These are phyloP conservation scores for Eimeria sp. DNA, from an alignment of 169 alveolate species.

Conservation along the genomic window DNA sequence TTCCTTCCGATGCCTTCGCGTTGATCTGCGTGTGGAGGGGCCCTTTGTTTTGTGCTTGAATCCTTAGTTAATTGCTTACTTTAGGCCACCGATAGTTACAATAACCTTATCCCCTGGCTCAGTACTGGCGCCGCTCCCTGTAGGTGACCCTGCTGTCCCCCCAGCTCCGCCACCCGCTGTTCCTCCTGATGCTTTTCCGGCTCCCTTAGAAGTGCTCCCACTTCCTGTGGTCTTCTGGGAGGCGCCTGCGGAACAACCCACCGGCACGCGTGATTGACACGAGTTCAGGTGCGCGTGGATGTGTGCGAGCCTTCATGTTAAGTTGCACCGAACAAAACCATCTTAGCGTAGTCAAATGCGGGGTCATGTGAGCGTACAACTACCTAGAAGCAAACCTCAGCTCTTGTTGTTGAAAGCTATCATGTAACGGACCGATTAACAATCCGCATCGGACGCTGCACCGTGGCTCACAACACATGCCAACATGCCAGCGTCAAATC, in stretches of 20 bases:
- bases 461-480: background rate
- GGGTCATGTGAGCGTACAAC: background rate
- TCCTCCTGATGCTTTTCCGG: conserved; percentile 5
- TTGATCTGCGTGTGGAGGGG: too few species aligned
- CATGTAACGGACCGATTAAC: background rate
- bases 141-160: background rate
- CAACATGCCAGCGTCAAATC: background rate
- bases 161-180: conserved; percentile 8
- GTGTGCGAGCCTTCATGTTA: background rate
- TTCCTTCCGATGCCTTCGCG: too few species aligned
- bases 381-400: background rate
- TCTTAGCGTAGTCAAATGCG: background rate
- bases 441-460: background rate
- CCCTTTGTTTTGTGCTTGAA: too few species aligned
- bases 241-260: conserved; percentile 18
- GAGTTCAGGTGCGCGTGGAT: background rate
- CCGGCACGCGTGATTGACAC: background rate
- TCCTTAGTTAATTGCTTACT: background rate
- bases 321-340: background rate
- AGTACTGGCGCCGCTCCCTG: background rate
- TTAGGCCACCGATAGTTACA: conserved; percentile 44
- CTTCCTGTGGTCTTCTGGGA: conserved; percentile 25
- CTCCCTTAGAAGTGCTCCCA: conserved; percentile 8
- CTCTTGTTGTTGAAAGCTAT: background rate
- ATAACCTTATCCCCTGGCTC: conserved; percentile 46